A percentile compares a stretch with the other conserved stretches of the same genome.
These are phyloP conservation scores for Durotheca rogersii DNA, from an alignment of 495 filamentous ascomycete genomes.

Conservation along the genomic window DNA sequence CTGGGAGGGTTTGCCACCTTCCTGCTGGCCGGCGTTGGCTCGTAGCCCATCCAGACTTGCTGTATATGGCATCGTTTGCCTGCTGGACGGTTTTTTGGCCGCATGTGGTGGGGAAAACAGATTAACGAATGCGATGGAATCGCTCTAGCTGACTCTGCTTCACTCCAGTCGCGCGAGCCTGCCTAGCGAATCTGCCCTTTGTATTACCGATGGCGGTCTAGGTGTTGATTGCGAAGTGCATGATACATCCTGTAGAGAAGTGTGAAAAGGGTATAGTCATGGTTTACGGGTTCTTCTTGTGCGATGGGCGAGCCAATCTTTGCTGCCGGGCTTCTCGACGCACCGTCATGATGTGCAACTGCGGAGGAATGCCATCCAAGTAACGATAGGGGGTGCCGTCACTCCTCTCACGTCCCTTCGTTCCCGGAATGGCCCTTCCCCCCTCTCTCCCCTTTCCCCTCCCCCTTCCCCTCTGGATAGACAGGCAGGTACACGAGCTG, in stretches of 20 bases:
- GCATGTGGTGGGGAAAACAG: constrained; percentile 35
- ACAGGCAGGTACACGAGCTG: constrained; percentile 20
- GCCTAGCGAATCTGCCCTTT: constrained; percentile 26
- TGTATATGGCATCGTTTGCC: constrained; percentile 32
- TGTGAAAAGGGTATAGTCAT: constrained; percentile 30
- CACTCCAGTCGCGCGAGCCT: constrained; percentile 34
- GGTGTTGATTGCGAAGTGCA: constrained; percentile 32
- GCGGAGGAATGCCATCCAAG: constrained; percentile 32
- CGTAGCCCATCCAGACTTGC: constrained; percentile 23
- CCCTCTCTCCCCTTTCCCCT: too few species aligned
- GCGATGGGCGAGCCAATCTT: constrained; percentile 33
- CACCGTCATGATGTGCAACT: constrained; percentile 33
- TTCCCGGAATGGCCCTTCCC: constrained; percentile 15
- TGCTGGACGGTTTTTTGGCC: constrained; percentile 34
- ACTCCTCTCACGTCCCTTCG: constrained; percentile 18
- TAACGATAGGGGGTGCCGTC: constrained; percentile 26
- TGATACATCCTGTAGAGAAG: constrained; percentile 31
- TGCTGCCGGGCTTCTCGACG: constrained; percentile 30
- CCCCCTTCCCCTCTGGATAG: too few species aligned
- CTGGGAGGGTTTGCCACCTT: constrained; percentile 26
- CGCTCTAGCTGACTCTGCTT: constrained; percentile 32
- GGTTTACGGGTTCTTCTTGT: constrained; percentile 31
- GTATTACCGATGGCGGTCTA: constrained; percentile 29
- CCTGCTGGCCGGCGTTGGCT: constrained; percentile 29
- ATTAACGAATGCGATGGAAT: constrained; percentile 33